Evolutionary conservation across 805 yeast genomes (phyloP), one percentile per base, ranked within the genome.

Genomic region (Myxozyma vanderwaltii): DNA sequence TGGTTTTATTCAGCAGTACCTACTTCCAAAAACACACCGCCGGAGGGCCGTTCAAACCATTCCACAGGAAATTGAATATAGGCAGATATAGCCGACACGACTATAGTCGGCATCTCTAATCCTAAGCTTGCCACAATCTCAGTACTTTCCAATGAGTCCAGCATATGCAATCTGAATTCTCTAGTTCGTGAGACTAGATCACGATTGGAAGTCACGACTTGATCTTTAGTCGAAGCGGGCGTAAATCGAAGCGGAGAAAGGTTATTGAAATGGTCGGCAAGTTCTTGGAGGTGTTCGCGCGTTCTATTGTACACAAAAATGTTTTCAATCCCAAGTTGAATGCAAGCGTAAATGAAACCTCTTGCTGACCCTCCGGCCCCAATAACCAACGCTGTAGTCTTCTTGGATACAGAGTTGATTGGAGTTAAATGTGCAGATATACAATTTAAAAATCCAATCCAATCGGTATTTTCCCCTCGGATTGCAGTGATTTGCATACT

Each of bases 311-410:
- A 71, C 77, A 91, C 77, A 75, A 84, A 89, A 62, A 92, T 88
- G 66, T 79, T 83, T 29, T 76, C 68, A 72, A 96, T 90, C 1
- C 97, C 97, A 78, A 91, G 76, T 59, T 82, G 71, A 69, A 84
- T 82, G 66, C 92, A 78, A 1, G 98, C 97, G 72, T 82, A 91
- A n/a, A 89, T 83, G 0, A 97, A 97, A 44, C 98, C 97, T 69
- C 97, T 81, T 0, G 97, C 85, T 31, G 98, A 91, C 43, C 99
- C 99, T 44, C 99, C 99, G 23, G 96, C 96, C 52, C 99, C 99
- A 66, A 92, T 78, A 43, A 92, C 86, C 59, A 91, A 75, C 33
- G 97, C 97, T 58, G 80, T 75, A 12, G 79, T 76, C 2, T 63
- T 66, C 15, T 65, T 57, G 31, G 69, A 68, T 59, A 67, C 69